These are phyloP conservation scores for Boletus bicolor DNA, from an alignment of 768 basidiomycete genomes.

Conservation along the genomic window DNA sequence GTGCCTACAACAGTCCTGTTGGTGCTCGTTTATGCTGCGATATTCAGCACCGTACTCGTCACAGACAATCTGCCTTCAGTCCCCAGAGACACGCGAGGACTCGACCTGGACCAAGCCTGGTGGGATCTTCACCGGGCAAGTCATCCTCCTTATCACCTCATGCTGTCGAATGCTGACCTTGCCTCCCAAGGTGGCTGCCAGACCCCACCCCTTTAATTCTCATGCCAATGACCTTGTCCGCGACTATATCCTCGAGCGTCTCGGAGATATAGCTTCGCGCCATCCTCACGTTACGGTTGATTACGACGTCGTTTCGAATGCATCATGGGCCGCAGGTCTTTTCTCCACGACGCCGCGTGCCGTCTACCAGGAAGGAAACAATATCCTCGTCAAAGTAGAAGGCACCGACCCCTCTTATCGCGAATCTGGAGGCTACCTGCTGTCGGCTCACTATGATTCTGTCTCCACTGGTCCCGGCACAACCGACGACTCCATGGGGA, in stretches of 20 bases:
- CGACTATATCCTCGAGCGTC: slow-evolving; percentile 52
- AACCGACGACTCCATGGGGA: slow-evolving; percentile 77
- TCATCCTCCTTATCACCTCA: background rate
- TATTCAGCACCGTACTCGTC: slow-evolving; percentile 46
- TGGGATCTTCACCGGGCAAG: slow-evolving; percentile 54
- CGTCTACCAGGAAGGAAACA: slow-evolving; percentile 64
- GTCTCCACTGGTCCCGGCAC: slow-evolving; percentile 73
- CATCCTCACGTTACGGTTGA: slow-evolving; percentile 48
- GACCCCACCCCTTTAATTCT: slow-evolving; percentile 77
- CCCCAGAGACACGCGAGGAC: slow-evolving; percentile 42
- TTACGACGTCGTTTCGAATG: slow-evolving; percentile 50
- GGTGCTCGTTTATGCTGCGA: slow-evolving; percentile 43
- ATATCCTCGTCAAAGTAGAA: slow-evolving; percentile 62
- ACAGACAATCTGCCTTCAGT: slow-evolving; percentile 48
- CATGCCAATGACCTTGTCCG: slow-evolving; percentile 72
- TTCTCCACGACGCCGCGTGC: slow-evolving; percentile 18
- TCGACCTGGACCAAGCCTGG: slow-evolving; percentile 53
- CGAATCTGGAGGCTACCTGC: slow-evolving; percentile 49
- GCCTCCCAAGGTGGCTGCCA: slow-evolving; percentile 50
- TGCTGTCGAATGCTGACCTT: background rate
- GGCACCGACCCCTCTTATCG: slow-evolving; percentile 41
- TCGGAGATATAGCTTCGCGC: slow-evolving; percentile 43
- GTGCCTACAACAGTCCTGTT: slow-evolving; percentile 46
- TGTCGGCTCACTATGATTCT: slow-evolving; percentile 83
- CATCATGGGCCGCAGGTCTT: slow-evolving; percentile 38